phyloP scores from a whole-genome alignment of 2,329 filamentous ascomycete genomes.

The Colletotrichum sp. region DNA sequence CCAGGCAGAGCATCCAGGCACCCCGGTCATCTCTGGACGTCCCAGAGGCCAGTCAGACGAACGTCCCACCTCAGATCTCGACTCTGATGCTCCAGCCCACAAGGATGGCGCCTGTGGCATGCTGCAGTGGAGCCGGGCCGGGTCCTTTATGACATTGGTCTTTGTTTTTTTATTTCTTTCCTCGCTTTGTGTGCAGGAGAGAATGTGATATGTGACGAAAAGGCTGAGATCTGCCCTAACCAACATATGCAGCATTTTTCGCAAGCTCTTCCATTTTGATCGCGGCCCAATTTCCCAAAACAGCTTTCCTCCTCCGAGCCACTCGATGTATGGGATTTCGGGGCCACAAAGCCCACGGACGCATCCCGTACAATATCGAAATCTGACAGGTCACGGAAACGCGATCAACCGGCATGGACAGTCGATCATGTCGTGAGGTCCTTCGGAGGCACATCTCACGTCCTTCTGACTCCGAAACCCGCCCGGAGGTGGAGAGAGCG shows the following conservation, averaged over 20 bases:
- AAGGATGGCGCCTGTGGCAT: not conserved
- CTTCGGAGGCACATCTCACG: not conserved
- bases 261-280: slow-evolving; percentile 22
- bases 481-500: not conserved
- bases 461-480: not conserved
- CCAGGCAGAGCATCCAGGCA: not conserved
- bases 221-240: slow-evolving; percentile 9
- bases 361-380: not conserved
- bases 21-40: not conserved
- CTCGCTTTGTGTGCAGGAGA: not conserved
- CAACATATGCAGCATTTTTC: slow-evolving; percentile 5
- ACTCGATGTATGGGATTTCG: not conserved
- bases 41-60: not conserved
- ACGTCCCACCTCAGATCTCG: not conserved
- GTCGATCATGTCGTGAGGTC: slow-evolving; percentile 5
- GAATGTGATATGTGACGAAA: slow-evolving; percentile 10
- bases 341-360: not conserved
- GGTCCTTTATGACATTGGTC: not conserved
- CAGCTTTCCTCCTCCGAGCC: slow-evolving; percentile 2
- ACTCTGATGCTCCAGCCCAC: not conserved
- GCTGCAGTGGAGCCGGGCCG: not conserved
- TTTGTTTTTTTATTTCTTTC: slow-evolving; percentile 5
- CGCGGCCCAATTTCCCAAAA: slow-evolving; percentile 14
- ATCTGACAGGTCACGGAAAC: slow-evolving; percentile 15
- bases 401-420: slow-evolving; percentile 18